Conservation (phyloP, 139 green algal genomes). For the Haematococcus lacustris region DNA sequence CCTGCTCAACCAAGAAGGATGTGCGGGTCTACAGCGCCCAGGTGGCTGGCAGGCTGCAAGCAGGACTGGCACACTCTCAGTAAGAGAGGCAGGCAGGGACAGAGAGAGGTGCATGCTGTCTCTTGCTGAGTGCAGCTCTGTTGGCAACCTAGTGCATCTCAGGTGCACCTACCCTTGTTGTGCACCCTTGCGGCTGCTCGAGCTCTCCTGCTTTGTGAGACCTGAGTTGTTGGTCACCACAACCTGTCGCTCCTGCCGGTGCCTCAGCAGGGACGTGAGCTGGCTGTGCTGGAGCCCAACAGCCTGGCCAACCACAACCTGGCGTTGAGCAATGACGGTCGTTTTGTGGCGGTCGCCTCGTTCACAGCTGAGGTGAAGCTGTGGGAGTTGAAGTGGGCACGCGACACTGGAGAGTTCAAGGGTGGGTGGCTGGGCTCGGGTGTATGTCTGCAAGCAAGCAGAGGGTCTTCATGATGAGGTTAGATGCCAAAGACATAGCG, state of each 20-base stretch:
- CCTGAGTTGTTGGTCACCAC: too few relatives aligned
- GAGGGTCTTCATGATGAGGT: constrained; percentile 34
- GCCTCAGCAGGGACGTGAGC: constrained; percentile 24
- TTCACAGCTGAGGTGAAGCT: constrained; percentile 50
- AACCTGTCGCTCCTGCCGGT: too few relatives aligned
- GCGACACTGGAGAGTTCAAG: constrained; percentile 22
- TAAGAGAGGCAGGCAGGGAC: too few relatives aligned
- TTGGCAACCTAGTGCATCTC: too few relatives aligned
- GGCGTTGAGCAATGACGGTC: constrained; percentile 34
- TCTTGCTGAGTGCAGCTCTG: too few relatives aligned
- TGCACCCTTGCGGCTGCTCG: too few relatives aligned
- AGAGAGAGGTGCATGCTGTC: too few relatives aligned
- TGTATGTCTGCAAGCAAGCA: constrained; percentile 15
- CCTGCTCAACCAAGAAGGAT: constrained; percentile 34
- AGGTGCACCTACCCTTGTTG: too few relatives aligned
- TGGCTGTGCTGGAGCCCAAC: constrained; percentile 38
- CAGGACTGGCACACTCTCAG: too few relatives aligned
- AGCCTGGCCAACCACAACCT: constrained; percentile 43
- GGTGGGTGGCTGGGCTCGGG: constrained; percentile 2
- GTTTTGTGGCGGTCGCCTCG: constrained; percentile 40
- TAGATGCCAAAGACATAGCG: too few relatives aligned
- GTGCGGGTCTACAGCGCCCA: constrained; percentile 22
- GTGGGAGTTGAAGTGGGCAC: constrained; percentile 35
- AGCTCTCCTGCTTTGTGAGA: too few relatives aligned
- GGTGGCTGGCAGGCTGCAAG: too few relatives aligned